phyloP scores from a whole-genome alignment of 805 yeast genomes.

The Candida sakaeoensis region DNA sequence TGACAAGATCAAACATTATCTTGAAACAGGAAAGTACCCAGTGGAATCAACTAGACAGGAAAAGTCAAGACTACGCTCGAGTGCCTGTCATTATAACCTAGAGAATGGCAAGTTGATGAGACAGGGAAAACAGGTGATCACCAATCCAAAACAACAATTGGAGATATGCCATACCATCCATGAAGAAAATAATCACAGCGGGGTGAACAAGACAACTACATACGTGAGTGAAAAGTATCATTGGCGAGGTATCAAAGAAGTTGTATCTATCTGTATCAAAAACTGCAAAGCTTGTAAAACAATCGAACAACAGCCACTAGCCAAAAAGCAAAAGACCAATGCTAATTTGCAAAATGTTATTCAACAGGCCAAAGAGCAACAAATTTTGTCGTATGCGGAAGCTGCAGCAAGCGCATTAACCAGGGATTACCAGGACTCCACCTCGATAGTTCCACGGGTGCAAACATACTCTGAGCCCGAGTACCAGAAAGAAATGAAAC shows the following conservation, averaged over 20 bases:
- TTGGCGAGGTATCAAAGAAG: slow-evolving; percentile 88
- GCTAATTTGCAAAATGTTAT: slow-evolving; percentile 7
- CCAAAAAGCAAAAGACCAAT: slow-evolving; percentile 22
- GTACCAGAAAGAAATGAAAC: not conserved
- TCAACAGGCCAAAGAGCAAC: slow-evolving; percentile 10
- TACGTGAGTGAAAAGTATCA: slow-evolving; percentile 75
- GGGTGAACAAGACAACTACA: slow-evolving; percentile 84
- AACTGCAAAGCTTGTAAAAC: slow-evolving; percentile 68
- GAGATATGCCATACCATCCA: slow-evolving; percentile 74
- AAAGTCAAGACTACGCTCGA: slow-evolving; percentile 79
- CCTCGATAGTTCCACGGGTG: not conserved
- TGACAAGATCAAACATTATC: slow-evolving; percentile 71
- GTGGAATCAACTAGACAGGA: slow-evolving; percentile 77
- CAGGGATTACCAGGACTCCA: not conserved
- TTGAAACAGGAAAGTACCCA: slow-evolving; percentile 85
- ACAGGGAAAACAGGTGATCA: slow-evolving; percentile 79
- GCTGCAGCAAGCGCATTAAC: slow-evolving; percentile 10
- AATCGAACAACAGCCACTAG: slow-evolving; percentile 23
- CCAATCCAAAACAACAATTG: slow-evolving; percentile 69
- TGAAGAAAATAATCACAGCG: slow-evolving; percentile 60
- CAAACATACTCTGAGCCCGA: not conserved
- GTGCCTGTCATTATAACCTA: slow-evolving; percentile 72
- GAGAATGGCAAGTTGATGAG: slow-evolving; percentile 70
- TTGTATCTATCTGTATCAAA: slow-evolving; percentile 74
- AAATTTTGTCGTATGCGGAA: slow-evolving; percentile 19